Evolutionary conservation across 768 basidiomycete genomes (phyloP), one percentile per base, ranked within the genome.

Genomic region (Suillus occidentalis): DNA sequence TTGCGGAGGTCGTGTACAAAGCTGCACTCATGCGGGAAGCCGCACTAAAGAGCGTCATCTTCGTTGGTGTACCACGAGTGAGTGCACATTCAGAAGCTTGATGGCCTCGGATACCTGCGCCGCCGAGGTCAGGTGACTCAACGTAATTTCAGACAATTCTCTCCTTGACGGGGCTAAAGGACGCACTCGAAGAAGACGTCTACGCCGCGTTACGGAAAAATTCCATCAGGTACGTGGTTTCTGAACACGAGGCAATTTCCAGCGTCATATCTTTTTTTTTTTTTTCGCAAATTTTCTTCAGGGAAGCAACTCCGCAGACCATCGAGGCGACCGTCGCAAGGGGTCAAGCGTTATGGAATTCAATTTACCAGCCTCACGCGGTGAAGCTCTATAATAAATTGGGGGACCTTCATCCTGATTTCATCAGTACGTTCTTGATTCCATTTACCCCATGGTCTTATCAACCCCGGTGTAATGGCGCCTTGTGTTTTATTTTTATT

Each of bases 1-100:
- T 87, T 62, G 75, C 83, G 65, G 85, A 84, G 65, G 87, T 88
- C 60, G 82, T 90, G 65, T 84, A 86, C 76, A 89, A 83, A 73
- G 92, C 91, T 67, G 91, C 92, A 68, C 75, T 94, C 68, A 95
- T 97, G 87, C 85, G 95, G 53, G 95, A 97, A 80, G 86, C 92
- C 37, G 92, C 91, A 37, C 73, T 97, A 75, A 97, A 97, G 80
- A 94, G 92, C 73, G 85, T 87, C 72, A 91, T 95, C 71, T 95
- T 97, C 73, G 87, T 94, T 63, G 92, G 93, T 53, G 91, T 94
- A 62, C 92, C 93, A 70, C 84, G 91, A 75, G 92, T 92, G 74
- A 80, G 87, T 77, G 31, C 47, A 55, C 63, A 34, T 40, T 52
- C 36, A 60, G 40, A 50, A 42, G 16, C 20, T 37, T 64, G 60